Evolutionary conservation across 805 yeast species (phyloP), one percentile per base, ranked within the genome.

Genomic region (Metschnikowia dekortorum): DNA sequence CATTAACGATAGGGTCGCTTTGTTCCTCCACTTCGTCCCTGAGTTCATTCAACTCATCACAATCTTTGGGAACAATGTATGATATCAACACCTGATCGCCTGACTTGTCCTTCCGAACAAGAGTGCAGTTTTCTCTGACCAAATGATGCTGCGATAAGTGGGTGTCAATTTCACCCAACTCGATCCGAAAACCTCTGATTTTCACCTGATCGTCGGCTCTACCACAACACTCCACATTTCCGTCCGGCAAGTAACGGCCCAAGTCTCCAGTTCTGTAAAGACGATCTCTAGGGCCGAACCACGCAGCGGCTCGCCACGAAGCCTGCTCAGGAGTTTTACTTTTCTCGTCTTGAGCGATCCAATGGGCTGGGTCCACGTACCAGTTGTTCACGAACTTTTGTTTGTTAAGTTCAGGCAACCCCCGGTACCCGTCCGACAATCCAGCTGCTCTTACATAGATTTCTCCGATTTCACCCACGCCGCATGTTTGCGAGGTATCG

Each of bases 161-260:
- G 13, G 99, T 94, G 68, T 94, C 98, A 64, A 94, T 95, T 71
- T 94, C 99, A 53, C 99, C 99, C 49, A 94, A 77, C 71, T 94
- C 99, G 56, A 94, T 95, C 71, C 99, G 83, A 82, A 94, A 95
- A 1, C 99, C 99, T 73, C 99, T 84, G 58, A 94, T 94, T 69
- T 94, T 94, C 53, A 94, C 97, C 70, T 94, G 99, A 66, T 92
- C 98, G 71, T 94, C 99, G 29, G 99, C 99, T 67, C 99, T 83
- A 52, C 99, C 99, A 66, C 96, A 87, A 68, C 97, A 92, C 74
- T 94, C 99, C 60, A 94, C 90, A 71, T 94, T 89, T 50, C 99
- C 99, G 64, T 91, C 97, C 6, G 98, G 97, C 52, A 91, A 74
- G 66, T 95, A 94, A 60, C 99, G 83, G 48, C 99, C 99, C 57